Evolutionary conservation across 108 stramenopile species (phyloP), one percentile per base, ranked within the genome.

Genomic region (Bacterosira constricta): DNA sequence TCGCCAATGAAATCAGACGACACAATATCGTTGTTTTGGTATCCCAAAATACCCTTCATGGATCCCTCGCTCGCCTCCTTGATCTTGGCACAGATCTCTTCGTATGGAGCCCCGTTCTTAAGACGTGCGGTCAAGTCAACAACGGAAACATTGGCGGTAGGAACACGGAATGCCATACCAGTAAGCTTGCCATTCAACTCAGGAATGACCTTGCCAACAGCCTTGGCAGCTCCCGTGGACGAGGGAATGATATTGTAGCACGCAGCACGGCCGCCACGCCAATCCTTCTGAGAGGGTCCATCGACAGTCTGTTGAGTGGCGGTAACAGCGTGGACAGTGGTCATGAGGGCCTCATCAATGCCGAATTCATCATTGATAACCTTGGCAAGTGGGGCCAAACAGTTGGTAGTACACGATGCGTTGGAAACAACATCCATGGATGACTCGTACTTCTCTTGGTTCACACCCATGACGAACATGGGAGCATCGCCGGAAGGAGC

Each of bases 381-480:
- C 95, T 99, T 99, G 83, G 96, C 97, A 34, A 99, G 79, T 29
- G 97, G 98, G 37, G 97, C 98, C 46, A 99, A 87, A 77, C 98
- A 98, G 90, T 99, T 99, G 85, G 97, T 97, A 47, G 97, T 97
- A 79, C 98, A 98, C 17, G 93, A 95, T 15, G 98, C 98, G 73
- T 99, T 99, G 69, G 97, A 98, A 18, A 99, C 95, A 67, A 99
- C 79, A 81, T 94, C 77, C 98, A 96, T 96, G 85, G 85, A 87
- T 25, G 81, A 47, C 6, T 93, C 86, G 83, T 98, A 99, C 69
- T 83, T 72, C 18, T 93, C 92, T 20, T 87, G 68, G 86, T 99
- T 99, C 46, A 99, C 98, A 55, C 98, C 98, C 92, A 96, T 92
- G 29, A 99, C 98, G 54, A 97, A 97, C 98, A 98, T 99, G 69